A percentile compares a stretch with the other conserved stretches of the same genome.
phyloP scores from a whole-genome alignment of 1,284 basidiomycete genomes.

The Somion occarium region DNA sequence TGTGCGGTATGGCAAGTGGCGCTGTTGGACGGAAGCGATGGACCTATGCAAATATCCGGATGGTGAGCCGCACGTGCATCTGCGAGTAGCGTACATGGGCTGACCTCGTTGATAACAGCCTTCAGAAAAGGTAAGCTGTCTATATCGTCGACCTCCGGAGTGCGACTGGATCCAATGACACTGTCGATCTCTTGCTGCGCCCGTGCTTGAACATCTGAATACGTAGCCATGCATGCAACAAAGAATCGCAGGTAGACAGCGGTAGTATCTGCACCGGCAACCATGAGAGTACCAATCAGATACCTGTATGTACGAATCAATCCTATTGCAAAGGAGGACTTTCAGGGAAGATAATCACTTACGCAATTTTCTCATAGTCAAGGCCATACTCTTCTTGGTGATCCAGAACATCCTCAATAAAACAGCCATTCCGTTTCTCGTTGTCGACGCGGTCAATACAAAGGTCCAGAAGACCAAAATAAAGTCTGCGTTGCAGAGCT shows the following conservation, averaged over 20 bases:
- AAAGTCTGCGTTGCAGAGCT: conserved; percentile 16
- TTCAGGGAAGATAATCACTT: background rate
- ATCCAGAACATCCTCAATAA: conserved; percentile 15
- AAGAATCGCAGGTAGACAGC: conserved; percentile 23
- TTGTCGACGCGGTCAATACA: conserved; percentile 12
- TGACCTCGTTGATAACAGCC: conserved; percentile 33
- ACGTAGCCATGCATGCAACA: conserved; percentile 22
- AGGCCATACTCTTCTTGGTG: conserved; percentile 1
- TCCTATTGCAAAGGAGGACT: background rate
- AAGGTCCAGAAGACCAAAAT: conserved; percentile 16
- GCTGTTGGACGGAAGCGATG: conserved; percentile 14
- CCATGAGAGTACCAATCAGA: conserved; percentile 9
- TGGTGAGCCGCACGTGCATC: background rate
- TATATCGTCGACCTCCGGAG: conserved; percentile 30
- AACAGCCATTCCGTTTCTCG: conserved; percentile 19
- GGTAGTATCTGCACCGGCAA: conserved; percentile 26
- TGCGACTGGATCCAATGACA: conserved; percentile 27
- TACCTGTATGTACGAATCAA: background rate
- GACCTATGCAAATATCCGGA: conserved; percentile 4
- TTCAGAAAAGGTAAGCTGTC: conserved; percentile 28
- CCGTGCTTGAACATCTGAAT: conserved; percentile 26
- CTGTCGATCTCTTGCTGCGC: conserved; percentile 32
- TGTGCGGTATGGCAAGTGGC: conserved; percentile 17
- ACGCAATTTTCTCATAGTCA: conserved; percentile 3
- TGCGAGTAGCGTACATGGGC: too few species aligned